Conservation (phyloP, 352 stramenopile genomes). For the Globisporangium acanthophoron region DNA sequence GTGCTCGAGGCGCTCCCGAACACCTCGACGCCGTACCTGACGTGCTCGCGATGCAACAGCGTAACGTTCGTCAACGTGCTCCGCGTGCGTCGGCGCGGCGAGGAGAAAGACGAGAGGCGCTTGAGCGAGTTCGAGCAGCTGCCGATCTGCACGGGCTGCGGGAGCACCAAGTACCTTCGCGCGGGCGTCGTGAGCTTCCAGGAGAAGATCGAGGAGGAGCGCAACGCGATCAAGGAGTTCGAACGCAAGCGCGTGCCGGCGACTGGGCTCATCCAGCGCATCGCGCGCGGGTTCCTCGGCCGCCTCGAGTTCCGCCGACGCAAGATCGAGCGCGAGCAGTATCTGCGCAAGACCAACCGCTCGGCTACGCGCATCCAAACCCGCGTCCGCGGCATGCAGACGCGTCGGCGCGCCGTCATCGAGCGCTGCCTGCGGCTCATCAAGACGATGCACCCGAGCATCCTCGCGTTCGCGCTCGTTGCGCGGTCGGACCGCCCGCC, state of each 20-base stretch:
- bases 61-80: conserved; percentile 69
- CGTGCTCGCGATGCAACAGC: conserved; percentile 72
- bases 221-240: conserved; percentile 56
- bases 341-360: conserved; percentile 45
- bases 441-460: conserved; percentile 40
- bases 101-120: conserved; percentile 8
- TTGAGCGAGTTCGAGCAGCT: conserved; percentile 51
- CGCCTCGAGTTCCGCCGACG: conserved; percentile 44
- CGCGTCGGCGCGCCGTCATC: conserved; percentile 41
- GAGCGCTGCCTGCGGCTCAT: conserved; percentile 67
- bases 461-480: conserved; percentile 36
- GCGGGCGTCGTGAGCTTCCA: conserved; percentile 72
- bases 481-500: conserved; percentile 26
- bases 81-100: conserved; percentile 23
- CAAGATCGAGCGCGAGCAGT: conserved; percentile 38
- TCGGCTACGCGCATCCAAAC: conserved; percentile 55
- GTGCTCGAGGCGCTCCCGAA: conserved; percentile 15
- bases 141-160: conserved; percentile 52
- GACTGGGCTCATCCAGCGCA: conserved; percentile 49
- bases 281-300: conserved; percentile 57
- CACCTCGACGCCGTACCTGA: conserved; percentile 68
- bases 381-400: conserved; percentile 55
- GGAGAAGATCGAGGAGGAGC: conserved; percentile 65
- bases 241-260: conserved; percentile 46
- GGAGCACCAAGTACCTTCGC: conserved; percentile 62